Base-by-base conservation (phyloP, 768 basidiomycete genomes). In the Asterophora lycoperdoides region DNA sequence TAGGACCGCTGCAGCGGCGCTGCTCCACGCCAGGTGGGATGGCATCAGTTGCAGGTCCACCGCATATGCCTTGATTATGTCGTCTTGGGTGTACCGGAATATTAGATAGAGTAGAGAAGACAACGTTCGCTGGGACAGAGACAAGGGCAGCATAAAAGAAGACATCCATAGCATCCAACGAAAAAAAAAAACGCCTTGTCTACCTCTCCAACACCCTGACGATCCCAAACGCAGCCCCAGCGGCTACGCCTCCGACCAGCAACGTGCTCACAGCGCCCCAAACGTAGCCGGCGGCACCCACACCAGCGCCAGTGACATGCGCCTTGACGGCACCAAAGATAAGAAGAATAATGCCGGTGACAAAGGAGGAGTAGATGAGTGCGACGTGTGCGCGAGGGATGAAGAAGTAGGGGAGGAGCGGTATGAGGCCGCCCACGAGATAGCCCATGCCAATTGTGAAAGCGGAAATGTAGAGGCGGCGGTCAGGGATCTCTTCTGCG, bases 401-500 rank as follows among this genome's bases (percentile, higher is more conserved):
- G 72, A 93, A 92, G 72, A 98, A 93, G 69, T 96, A 95, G 8
- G 93, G 93, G 8, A 93, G 57, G 30, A 99, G 78, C 0, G 96
- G 96, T 59, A 98, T 89, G 47, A 94, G 74, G 26, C 96, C 96
- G 38, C 96, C 96, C 46, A 95, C 44, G 53, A 94, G 84, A 71
- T 98, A 95, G 10, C 93, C 92, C 61, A 92, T 77, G 53, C 95
- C 96, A 62, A 99, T 98, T 0, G 95, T 98, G 56, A 95, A 77
- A 1, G 95, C 95, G 1, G 92, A 94, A 30, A 84, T 76, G 70
- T 93, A 97, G 55, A 96, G 73, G 20, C 96, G 79, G 17, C 76
- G 75, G 14, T 81, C 81, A 1, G 94, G 89, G 30, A 96, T 79
- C 68, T 98, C 95, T 77, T 96, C 94, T 87, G 63, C 23, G 6